phyloP scores from a whole-genome alignment of 768 basidiomycete genomes.

The Tricholoma furcatifolium region DNA sequence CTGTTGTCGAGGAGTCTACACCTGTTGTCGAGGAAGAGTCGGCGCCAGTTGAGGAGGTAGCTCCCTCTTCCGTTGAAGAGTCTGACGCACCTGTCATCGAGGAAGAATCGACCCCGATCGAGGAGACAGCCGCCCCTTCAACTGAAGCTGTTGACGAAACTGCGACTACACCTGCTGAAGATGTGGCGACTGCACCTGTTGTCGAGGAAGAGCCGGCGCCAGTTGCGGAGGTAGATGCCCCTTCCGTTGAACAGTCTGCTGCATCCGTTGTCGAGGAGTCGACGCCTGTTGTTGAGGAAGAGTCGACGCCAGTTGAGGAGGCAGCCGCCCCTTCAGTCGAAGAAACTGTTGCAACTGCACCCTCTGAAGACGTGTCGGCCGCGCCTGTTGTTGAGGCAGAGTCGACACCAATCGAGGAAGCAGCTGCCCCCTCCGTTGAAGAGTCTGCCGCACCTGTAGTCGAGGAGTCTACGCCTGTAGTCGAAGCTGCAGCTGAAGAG shows the following conservation, averaged over 20 bases:
- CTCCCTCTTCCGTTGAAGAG: too few species aligned
- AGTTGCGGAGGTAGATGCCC: conserved; percentile 10
- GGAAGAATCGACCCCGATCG: background rate
- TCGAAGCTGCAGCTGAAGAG: background rate
- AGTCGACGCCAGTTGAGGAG: background rate
- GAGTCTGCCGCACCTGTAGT: background rate
- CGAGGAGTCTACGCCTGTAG: too few species aligned
- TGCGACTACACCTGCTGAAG: background rate
- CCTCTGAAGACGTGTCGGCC: too few species aligned
- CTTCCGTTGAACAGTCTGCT: too few species aligned
- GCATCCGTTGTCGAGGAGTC: conserved; percentile 13
- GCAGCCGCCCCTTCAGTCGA: background rate
- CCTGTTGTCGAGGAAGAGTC: background rate
- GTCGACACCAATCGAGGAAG: background rate
- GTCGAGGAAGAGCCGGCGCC: background rate
- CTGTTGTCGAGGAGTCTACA: background rate
- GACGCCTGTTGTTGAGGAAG: background rate
- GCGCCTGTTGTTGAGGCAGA: too few species aligned
- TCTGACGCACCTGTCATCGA: background rate
- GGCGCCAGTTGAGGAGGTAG: background rate
- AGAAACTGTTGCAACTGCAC: background rate
- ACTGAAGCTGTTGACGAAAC: background rate
- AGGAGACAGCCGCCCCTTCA: background rate
- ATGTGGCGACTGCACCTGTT: background rate
- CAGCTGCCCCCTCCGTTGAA: background rate